phyloP scores from a whole-genome alignment of 495 filamentous ascomycete genomes.

The Bacidia rubella region DNA sequence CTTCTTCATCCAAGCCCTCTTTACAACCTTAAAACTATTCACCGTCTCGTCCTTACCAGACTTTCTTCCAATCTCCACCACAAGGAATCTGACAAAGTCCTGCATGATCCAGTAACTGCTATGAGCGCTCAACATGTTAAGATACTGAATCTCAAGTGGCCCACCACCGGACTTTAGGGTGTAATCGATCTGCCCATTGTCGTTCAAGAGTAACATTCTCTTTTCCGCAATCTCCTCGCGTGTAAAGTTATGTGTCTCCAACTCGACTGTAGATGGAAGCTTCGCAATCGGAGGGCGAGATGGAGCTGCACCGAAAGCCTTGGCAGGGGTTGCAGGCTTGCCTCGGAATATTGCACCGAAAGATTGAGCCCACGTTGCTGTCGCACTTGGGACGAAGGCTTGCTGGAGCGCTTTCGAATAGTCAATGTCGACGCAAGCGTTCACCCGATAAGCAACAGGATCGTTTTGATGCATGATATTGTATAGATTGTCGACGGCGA shows the following conservation, averaged over 20 bases:
- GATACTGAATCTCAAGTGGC: slow-evolving; percentile 81
- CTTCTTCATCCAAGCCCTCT: slow-evolving; percentile 33
- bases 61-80: slow-evolving; percentile 69
- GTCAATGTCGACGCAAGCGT: slow-evolving; percentile 70
- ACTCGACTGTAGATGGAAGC: slow-evolving; percentile 78
- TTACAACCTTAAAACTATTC: slow-evolving; percentile 57
- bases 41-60: slow-evolving; percentile 56
- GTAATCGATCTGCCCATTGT: slow-evolving; percentile 91
- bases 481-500: slow-evolving; percentile 92
- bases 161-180: slow-evolving; percentile 68
- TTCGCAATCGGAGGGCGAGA: slow-evolving; percentile 40
- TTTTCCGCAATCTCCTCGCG: slow-evolving; percentile 87
- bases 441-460: slow-evolving; percentile 80
- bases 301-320: slow-evolving; percentile 11
- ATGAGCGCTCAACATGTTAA: slow-evolving; percentile 96
- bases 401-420: slow-evolving; percentile 65
- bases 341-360: slow-evolving; percentile 49
- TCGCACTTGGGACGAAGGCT: slow-evolving; percentile 62
- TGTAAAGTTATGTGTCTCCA: slow-evolving; percentile 91
- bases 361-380: slow-evolving; percentile 50
- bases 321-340: slow-evolving; percentile 18
- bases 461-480: slow-evolving; percentile 67
- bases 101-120: slow-evolving; percentile 79
- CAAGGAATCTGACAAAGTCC: slow-evolving; percentile 78
- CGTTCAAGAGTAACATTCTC: slow-evolving; percentile 75